phyloP scores from a whole-genome alignment of 176 grass and related monocot species.

The Cenchrus purpureus region DNA sequence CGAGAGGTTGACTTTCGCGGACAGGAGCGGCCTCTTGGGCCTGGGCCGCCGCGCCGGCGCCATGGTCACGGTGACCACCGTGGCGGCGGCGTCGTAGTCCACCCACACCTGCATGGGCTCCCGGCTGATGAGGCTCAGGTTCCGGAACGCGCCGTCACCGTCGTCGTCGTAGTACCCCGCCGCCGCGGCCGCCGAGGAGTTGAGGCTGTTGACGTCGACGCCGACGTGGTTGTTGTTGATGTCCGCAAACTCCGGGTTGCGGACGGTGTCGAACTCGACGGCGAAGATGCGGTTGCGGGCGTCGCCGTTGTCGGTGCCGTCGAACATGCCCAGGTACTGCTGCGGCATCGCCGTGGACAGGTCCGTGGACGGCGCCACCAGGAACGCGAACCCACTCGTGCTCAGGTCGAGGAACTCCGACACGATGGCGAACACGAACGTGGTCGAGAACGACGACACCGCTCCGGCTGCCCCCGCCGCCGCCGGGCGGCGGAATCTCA shows the following conservation, averaged over 20 bases:
- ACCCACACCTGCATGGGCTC: slow-evolving; percentile 55
- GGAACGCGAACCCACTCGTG: slow-evolving; percentile 55
- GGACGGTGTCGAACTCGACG: slow-evolving; percentile 54
- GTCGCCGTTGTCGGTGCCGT: slow-evolving; percentile 52
- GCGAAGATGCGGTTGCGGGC: slow-evolving; percentile 35
- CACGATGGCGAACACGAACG: slow-evolving; percentile 57
- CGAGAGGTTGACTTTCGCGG: slow-evolving; percentile 23
- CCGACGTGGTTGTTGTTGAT: slow-evolving; percentile 58
- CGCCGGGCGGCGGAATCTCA: slow-evolving; percentile 14
- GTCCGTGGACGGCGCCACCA: slow-evolving; percentile 36
- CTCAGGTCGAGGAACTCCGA: slow-evolving; percentile 52
- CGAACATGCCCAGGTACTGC: slow-evolving; percentile 56
- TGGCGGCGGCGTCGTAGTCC: slow-evolving; percentile 39
- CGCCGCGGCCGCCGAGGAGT: slow-evolving; percentile 33
- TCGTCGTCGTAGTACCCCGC: slow-evolving; percentile 45
- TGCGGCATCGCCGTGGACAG: slow-evolving; percentile 43
- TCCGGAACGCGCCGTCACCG: slow-evolving; percentile 16
- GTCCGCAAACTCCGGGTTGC: slow-evolving; percentile 57
- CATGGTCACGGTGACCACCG: slow-evolving; percentile 42
- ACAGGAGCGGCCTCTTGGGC: slow-evolving; percentile 32
- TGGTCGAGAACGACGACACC: slow-evolving; percentile 49
- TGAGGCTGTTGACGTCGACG: slow-evolving; percentile 62
- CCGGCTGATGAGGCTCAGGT: slow-evolving; percentile 45
- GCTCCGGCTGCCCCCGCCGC: not conserved
- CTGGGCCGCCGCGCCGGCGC: slow-evolving; percentile 10